Percentiles rank a stretch among this genome's conserved stretches.
Conservation (phyloP, 495 filamentous ascomycete genomes). For the Diplogelasinospora grovesii region DNA sequence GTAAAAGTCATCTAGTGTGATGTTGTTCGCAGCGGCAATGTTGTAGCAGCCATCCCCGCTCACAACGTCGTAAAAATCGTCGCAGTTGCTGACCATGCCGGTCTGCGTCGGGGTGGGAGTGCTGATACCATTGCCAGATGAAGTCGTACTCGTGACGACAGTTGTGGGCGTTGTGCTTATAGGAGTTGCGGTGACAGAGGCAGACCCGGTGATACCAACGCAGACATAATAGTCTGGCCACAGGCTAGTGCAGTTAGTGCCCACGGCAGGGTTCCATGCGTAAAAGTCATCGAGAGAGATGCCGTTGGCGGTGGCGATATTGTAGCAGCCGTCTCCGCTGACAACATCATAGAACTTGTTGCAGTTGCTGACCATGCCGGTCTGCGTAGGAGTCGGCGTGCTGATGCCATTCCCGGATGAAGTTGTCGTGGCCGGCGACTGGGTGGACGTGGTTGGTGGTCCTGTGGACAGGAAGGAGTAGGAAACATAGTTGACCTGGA, state of each 20-base stretch:
- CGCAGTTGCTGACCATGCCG: neutral
- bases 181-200: no score
- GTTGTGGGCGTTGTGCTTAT: no score
- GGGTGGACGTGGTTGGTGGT: no score
- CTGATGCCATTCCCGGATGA: no score
- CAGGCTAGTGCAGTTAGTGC: slow-evolving; percentile 5
- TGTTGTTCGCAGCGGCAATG: slow-evolving; percentile 11
- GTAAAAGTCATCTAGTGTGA: slow-evolving; percentile 24
- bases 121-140: no score
- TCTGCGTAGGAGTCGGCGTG: slow-evolving; percentile 28
- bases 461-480: no score
- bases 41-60: slow-evolving; percentile 9
- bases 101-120: slow-evolving; percentile 7
- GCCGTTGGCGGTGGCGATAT: slow-evolving; percentile 21
- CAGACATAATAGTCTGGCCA: neutral
- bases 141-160: no score
- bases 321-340: slow-evolving; percentile 35
- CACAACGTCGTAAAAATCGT: slow-evolving; percentile 4
- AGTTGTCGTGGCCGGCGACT: no score
- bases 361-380: slow-evolving; percentile 33
- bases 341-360: slow-evolving; percentile 33
- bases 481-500: no score
- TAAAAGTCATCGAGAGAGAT: slow-evolving; percentile 26
- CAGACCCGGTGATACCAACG: neutral
- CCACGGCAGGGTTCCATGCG: slow-evolving; percentile 35